These are phyloP conservation scores for Malus fusca DNA, from an alignment of 306 rosid genomes.

Conservation along the genomic window DNA sequence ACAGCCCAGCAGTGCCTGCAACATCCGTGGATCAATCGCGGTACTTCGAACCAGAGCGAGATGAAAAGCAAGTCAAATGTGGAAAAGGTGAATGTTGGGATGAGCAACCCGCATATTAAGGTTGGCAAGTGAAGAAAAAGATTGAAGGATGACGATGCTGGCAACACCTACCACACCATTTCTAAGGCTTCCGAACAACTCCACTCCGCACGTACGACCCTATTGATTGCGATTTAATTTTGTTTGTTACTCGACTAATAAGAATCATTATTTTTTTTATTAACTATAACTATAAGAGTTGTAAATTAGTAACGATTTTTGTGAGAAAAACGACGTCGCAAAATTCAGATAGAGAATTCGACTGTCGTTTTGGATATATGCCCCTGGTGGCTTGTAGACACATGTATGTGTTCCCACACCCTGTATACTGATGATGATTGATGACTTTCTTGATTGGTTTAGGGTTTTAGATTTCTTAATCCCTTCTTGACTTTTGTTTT, in stretches of 20 bases:
- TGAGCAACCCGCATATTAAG: constrained; percentile 64
- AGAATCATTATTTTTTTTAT: constrained; percentile 30
- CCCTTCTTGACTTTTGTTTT: neutral
- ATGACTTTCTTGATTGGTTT: neutral
- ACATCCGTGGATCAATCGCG: constrained; percentile 62
- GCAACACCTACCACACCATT: constrained; percentile 6
- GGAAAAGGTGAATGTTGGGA: constrained; percentile 55
- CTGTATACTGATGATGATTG: neutral
- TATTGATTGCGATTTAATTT: constrained; percentile 32
- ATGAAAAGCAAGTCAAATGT: constrained; percentile 31
- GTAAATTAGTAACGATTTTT: constrained; percentile 56
- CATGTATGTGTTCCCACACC: neutral
- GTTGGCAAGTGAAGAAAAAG: constrained; percentile 65
- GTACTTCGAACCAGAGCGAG: constrained; percentile 33
- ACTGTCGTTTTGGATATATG: constrained; percentile 13
- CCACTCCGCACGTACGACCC: neutral
- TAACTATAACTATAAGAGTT: constrained; percentile 31
- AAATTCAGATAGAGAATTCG: constrained; percentile 25
- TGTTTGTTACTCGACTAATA: constrained; percentile 26
- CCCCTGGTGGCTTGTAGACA: constrained; percentile 12
- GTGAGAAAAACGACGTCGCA: constrained; percentile 22
- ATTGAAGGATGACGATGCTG: constrained; percentile 8
- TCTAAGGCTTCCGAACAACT: neutral
- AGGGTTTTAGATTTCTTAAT: neutral
- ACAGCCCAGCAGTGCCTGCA: constrained; percentile 79